phyloP scores from a whole-genome alignment of 768 basidiomycete species.

The Hypholoma sublateritium region DNA sequence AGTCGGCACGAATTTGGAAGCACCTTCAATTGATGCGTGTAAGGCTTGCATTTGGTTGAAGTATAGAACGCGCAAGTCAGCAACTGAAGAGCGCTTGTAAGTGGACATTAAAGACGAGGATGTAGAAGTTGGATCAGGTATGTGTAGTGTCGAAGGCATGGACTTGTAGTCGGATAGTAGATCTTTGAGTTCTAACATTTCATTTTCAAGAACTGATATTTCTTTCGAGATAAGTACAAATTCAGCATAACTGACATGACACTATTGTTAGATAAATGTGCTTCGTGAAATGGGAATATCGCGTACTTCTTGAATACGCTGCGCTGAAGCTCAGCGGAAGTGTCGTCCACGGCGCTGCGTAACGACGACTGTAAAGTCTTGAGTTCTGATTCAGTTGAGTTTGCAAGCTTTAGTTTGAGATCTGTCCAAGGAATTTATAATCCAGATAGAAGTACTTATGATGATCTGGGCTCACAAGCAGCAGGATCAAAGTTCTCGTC shows the following conservation, averaged over 20 bases:
- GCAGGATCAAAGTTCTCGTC: constrained; percentile 86
- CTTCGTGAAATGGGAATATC: neutral
- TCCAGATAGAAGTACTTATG: neutral
- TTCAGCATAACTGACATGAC: constrained; percentile 78
- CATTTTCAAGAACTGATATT: constrained; percentile 93
- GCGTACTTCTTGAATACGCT: constrained; percentile 93
- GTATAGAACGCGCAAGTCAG: constrained; percentile 91
- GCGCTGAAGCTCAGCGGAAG: constrained; percentile 78
- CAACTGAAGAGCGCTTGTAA: constrained; percentile 84
- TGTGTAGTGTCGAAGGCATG: constrained; percentile 90
- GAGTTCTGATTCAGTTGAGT: constrained; percentile 83
- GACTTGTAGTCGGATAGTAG: constrained; percentile 93
- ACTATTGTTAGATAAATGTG: constrained; percentile 3
- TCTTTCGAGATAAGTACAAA: constrained; percentile 97
- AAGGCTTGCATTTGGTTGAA: constrained; percentile 92
- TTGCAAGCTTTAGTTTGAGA: constrained; percentile 84
- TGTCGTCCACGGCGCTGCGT: constrained; percentile 66
- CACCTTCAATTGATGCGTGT: constrained; percentile 89
- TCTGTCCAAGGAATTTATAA: constrained; percentile 37
- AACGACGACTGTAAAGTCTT: constrained; percentile 76
- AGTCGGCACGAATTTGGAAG: constrained; percentile 91
- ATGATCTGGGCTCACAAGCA: constrained; percentile 62
- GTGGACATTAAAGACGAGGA: constrained; percentile 44
- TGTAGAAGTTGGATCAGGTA: constrained; percentile 75
- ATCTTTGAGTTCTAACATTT: constrained; percentile 96